phyloP scores from a whole-genome alignment of 345 rosid genomes.

The Excoecaria agallocha region DNA sequence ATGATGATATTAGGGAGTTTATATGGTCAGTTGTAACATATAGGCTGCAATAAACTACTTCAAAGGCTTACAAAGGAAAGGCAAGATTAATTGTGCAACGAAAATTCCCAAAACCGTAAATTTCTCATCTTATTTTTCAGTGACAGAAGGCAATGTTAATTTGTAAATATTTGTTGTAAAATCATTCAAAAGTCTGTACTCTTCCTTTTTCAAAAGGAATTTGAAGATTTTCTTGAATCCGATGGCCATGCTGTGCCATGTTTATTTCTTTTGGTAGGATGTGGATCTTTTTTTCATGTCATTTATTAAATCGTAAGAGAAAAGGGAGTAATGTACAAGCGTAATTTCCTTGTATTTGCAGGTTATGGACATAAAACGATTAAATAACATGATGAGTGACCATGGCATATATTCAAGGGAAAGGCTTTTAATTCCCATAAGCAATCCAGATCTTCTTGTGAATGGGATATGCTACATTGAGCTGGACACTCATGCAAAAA shows the following conservation, averaged over 20 bases:
- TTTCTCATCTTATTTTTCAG: too few species aligned
- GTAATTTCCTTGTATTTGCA: conserved; percentile 23
- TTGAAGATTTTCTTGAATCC: neutral
- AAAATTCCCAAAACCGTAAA: too few species aligned
- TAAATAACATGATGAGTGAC: conserved; percentile 92
- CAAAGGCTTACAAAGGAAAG: neutral
- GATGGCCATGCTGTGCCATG: too few species aligned
- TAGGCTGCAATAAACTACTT: too few species aligned
- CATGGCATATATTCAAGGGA: conserved; percentile 83
- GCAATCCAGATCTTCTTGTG: conserved; percentile 55
- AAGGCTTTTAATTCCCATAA: conserved; percentile 75
- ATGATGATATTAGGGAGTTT: neutral
- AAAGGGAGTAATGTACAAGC: neutral
- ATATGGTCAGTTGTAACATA: neutral
- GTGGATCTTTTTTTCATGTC: neutral
- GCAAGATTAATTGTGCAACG: neutral
- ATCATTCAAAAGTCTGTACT: neutral
- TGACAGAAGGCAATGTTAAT: too few species aligned
- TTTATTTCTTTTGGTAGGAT: neutral
- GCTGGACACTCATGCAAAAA: conserved; percentile 62
- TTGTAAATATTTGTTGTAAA: neutral
- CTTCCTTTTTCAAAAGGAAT: conserved; percentile 1
- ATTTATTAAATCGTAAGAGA: neutral
- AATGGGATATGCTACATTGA: conserved; percentile 74
- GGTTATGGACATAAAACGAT: conserved; percentile 77